Conservation (phyloP, 2,329 filamentous ascomycete species). For the Pseudogymnoascus sp. region DNA sequence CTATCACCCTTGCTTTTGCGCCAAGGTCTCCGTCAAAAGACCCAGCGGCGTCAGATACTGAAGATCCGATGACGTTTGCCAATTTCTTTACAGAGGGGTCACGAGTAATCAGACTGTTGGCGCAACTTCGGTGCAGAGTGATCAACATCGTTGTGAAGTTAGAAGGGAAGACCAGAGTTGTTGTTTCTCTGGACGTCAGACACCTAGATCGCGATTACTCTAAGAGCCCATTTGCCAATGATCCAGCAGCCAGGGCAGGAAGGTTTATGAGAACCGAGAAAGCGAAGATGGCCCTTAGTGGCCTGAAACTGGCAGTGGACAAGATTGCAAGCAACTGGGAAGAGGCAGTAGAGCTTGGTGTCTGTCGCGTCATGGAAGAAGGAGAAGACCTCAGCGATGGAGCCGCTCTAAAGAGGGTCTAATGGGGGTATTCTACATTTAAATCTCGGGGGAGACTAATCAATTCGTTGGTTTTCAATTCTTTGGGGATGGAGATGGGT, state of each 20-base stretch:
- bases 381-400: neutral
- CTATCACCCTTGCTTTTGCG: constrained; percentile 20
- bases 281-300: constrained; percentile 14
- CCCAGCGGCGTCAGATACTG: constrained; percentile 15
- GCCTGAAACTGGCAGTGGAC: constrained; percentile 21
- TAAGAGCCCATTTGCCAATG: neutral
- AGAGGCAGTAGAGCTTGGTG: constrained; percentile 15
- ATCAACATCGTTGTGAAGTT: constrained; percentile 24
- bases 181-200: constrained; percentile 17
- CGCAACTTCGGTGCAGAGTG: constrained; percentile 17
- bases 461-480: neutral
- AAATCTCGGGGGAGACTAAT: no score
- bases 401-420: neutral
- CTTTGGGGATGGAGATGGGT: neutral
- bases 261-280: constrained; percentile 6
- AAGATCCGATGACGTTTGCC: constrained; percentile 18
- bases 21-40: constrained; percentile 17
- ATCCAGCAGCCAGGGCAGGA: constrained; percentile 11
- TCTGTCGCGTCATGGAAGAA: constrained; percentile 13
- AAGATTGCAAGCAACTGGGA: constrained; percentile 19
- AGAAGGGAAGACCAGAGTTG: constrained; percentile 5
- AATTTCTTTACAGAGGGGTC: constrained; percentile 21
- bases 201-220: neutral
- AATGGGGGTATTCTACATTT: neutral
- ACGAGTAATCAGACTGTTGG: constrained; percentile 19